Conservation (phyloP, 345 rosid genomes). For the Clarkia xantiana region DNA sequence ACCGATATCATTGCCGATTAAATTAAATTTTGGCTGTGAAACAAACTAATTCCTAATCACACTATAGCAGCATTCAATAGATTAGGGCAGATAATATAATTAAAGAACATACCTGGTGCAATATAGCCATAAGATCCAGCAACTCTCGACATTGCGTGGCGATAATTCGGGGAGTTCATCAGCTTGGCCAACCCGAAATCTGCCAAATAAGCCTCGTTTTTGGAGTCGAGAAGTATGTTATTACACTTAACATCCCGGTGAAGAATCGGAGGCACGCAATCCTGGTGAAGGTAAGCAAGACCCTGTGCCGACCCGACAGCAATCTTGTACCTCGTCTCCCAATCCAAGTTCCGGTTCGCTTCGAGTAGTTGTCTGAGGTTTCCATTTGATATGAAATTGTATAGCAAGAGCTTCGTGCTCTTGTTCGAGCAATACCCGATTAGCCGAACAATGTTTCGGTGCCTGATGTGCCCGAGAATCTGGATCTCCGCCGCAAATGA, state of each 20-base stretch:
- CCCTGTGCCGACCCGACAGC: conserved; percentile 91
- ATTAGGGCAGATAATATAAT: no score
- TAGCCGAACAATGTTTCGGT: conserved; percentile 76
- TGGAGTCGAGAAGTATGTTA: conserved; percentile 77
- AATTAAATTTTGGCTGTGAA: no score
- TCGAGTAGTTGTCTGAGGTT: conserved; percentile 66
- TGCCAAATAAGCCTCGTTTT: conserved; percentile 67
- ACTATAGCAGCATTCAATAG: no score
- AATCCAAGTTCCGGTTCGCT: conserved; percentile 57
- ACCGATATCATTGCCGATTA: no score
- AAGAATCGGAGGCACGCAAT: conserved; percentile 74
- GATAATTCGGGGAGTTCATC: conserved; percentile 70
- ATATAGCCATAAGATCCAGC: conserved; percentile 94
- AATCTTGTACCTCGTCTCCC: conserved; percentile 87
- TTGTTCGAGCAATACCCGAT: conserved; percentile 80
- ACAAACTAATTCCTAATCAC: no score
- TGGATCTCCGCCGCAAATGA: conserved; percentile 89
- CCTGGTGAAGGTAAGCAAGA: conserved; percentile 85
- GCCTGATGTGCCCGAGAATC: conserved; percentile 81
- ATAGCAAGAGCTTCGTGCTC: conserved; percentile 71
- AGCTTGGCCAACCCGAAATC: conserved; percentile 84
- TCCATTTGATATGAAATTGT: conserved; percentile 74
- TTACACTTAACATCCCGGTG: conserved; percentile 92
- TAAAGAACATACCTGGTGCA: conserved; percentile 65
- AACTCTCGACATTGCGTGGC: conserved; percentile 65